Base-by-base conservation (phyloP, 768 basidiomycete genomes). In the Boletus patriciae region DNA sequence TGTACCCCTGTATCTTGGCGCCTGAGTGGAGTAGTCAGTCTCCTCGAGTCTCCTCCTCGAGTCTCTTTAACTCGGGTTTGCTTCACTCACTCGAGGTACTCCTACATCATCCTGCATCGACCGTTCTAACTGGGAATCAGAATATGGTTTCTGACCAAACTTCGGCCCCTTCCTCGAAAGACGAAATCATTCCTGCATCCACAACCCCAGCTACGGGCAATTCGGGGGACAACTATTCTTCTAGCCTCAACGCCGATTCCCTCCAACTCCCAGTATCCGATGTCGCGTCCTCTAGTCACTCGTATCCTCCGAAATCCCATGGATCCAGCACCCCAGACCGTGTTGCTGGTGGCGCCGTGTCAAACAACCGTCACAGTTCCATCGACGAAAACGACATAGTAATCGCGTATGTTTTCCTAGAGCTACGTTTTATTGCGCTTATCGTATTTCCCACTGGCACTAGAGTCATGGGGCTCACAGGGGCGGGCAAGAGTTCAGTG, bases 401-500 rank as follows among this genome's bases (percentile, higher is more conserved):
- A 19, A 58, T 64, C 6, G 62, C 59, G 62, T 64, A 52, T 13
- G 62, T 64, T n/a, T 44, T 49, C 23, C 6, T 6, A 27, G 2
- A 21, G 2, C 21, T 31, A n/a, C 3, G 11, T n/a, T 47, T 31
- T 9, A 29, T 42, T 19, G 42, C 12, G 18, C 40, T 57, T 11
- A 18, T 27, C 9, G n/a, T 6, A 1, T 18, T 18, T 44, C 27
- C 31, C 27, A 16, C 46, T 31, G 65, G 63, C 27, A 16, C 46
- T 31, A 64, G 63, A 18, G 53, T 64, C 15, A 64, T 64, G 63
- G 63, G 63, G 3, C 40, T 46, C 18, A 65, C 63, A 6, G 59
- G 62, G 4, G 40, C 37, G 5, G 62, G 63, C 2, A 64, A 65
- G 40, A 64, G 63, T 44, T 65, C 63, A 5, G 63, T 62, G 48